Evolutionary conservation across 2,329 filamentous ascomycete species (phyloP), one percentile per base, ranked within the genome.

Genomic region (Aspergillus uvarum): DNA sequence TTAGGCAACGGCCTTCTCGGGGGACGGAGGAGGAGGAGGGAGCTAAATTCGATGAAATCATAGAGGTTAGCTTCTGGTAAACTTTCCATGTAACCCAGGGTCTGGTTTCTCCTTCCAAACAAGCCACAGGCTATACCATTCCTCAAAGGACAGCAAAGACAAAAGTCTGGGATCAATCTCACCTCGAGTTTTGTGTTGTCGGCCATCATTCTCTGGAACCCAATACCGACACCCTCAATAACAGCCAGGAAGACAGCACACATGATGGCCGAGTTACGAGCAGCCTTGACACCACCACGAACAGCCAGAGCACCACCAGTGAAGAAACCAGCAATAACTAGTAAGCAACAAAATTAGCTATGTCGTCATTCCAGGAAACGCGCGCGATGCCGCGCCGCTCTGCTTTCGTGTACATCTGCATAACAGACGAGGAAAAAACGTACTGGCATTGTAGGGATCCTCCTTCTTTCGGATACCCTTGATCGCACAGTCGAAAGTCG

Each of bases 141-240:
- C 50, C 50, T 44, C 35, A 22, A 22, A 22, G 22, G 31, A 35
- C 24, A 26, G 21, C 5, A 26, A 29, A 22, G 24, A 54, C 10
- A 6, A 10, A 31, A 35, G 32, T 6, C 22, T 31, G 47, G 2
- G 5, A 31, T 32, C 32, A 19, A 56, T 32, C 80, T 68, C 70
- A 89, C 87, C 80, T 96, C 92, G 69, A 96, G 81, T 80, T 89
- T 89, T 65, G 92, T 96, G 76, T 89, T 89, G 65, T 92, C 90
- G 38, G 93, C 91, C 85, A 96, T 90, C 89, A 96, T 92, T 77
- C 93, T 89, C 77, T 92, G 90, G 81, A 97, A 94, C 8, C 91
- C 93, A 73, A 99, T 98, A 70, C 94, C 94, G 58, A 98, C 95
- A 70, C 95, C 94, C 79, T 99, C 94, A 65, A 99, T 98, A 66